Base-by-base conservation (phyloP, 257 asterid genomes). In the Salvia splendens region DNA sequence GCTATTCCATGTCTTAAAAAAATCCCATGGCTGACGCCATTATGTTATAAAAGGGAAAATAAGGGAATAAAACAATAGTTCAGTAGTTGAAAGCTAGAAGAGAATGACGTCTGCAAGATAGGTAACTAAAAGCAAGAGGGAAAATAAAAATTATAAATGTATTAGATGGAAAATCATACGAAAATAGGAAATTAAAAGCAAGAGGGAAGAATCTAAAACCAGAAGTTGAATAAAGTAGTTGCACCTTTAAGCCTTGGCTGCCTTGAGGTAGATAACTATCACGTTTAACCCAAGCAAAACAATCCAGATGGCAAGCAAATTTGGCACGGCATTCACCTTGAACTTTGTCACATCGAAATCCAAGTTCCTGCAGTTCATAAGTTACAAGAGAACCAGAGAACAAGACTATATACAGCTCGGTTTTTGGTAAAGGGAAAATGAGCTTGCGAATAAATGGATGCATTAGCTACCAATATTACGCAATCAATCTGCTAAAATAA, bases 181-280 rank as follows among this genome's bases (percentile, higher is more conserved):
- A 53, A 63, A 46, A 6, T 62, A 28, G 68, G 14, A n/a, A 2
- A 46, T 6, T 3, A 20, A 9, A 52, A 20, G 59, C 57, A 62
- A n/a, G 15, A 20, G 41, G 41, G 4, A 24, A 35, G 62, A 64
- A 52, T 46, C 71, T 41, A 67, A 73, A 74, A 28, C 53, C 43
- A 42, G 49, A 69, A 71, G 68, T 53, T 59, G 9, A 73, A 43
- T 73, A 52, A 46, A 70, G 61, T 59, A 46, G 42, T 16, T 68
- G 74, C 74, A 93, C 99, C 99, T 94, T 94, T 57, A 94, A 77
- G 68, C 99, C 97, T 0, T 94, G 99, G 75, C 99, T 94, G 62
- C 99, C 99, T 78, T 94, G 99, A 65, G 99, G 99, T 17, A 94
- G 97, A 86, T 90, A 94, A 83, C 99, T 94, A 77, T 94, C 99